Evolutionary conservation across 1,284 basidiomycete genomes (phyloP), one percentile per base, ranked within the genome.

Genomic region (Apiotrichum laibachii): DNA sequence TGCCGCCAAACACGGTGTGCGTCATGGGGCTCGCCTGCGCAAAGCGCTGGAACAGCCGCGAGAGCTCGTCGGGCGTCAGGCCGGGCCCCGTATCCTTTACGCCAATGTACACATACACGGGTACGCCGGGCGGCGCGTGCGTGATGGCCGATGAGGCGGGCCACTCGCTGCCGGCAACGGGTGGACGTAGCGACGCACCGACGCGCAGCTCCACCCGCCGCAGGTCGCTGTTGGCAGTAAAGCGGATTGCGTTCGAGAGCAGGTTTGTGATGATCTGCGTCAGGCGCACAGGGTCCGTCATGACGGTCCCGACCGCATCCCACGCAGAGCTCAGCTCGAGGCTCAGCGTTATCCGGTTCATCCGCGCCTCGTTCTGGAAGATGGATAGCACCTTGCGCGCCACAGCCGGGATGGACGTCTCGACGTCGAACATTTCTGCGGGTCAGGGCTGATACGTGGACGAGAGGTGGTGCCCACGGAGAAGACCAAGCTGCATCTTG

Each of bases 341-440:
- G 7, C 33, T 37, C 19, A 67, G 57, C 12, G 43, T 16, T 45
- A 67, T 70, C 65, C 76, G 68, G 42, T 65, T 72, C 69, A 73
- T 75, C 34, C 70, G 69, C 15, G 71, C 64, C 53, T 76, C 73
- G 55, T 72, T 73, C 55, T 68, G 67, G 63, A 73, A 77, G 40
- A 74, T 68, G 2, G 65, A 63, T 13, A 72, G 53, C 7, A 72
- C 59, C 33, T 68, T 69, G 18, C 67, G 66, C 4, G 68, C 66
- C 40, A 71, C 67, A 22, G 64, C 64, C 13, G 59, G 53, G 19
- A 75, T 58, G 18, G 69, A 59, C 26, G 67, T 73, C 40, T 74
- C 70, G 44, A 70, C 66, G 21, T 62, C 58, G 35, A 59, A 55
- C 56, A 65, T 65, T 26, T 65, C 57, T 31, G 26, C 26, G 26